Evolutionary conservation across 148 eudicot species (phyloP), one percentile per base, ranked within the genome.

Genomic region (Fagopyrum esculentum): DNA sequence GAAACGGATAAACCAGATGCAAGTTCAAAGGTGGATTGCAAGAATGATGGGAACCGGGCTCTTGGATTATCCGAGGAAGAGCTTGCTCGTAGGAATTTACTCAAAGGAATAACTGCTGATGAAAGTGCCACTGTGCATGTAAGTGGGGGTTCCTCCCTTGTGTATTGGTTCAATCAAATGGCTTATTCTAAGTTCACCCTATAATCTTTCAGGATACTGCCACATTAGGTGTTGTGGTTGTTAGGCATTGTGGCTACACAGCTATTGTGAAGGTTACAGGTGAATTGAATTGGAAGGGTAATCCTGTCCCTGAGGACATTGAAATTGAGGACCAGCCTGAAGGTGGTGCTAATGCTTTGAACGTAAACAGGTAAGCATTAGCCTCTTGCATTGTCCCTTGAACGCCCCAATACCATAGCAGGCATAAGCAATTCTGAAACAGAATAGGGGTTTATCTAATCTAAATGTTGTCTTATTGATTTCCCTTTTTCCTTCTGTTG

Each of bases 61-160:
- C 90, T 91, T 73, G 85, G 85, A 71, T 75, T 93, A 76, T 80
- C 92, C 26, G 80, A 78, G 15, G 97, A 86, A 75, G 94, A 89
- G 77, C 85, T 91, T 74, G 89, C 91, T 16, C 81, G 85, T 80
- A 85, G 97, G 83, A 93, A 93, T 82, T 81, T 93, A 80, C 85
- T 93, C 17, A 93, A 93, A 83, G 98, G 98, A 71, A 82, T 93
- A 35, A 93, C 94, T 46, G 96, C 97, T 71, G 98, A 93, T 75
- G 98, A 93, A 83, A 93, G 90, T 84, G 91, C 94, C 13, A 86
- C 97, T 57, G 92, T 89, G 72, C 97, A 91, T 84, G 98, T 93
- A 73, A 76, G 98, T 85, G 57, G 73, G 30, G 50, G 10, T 66
- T 4, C 71, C 47, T 66, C 47, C 71, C 44, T 29, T 40, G 3